Evolutionary conservation across 75 land plant species (phyloP).

Genomic region (Picea sitchensis): DNA sequence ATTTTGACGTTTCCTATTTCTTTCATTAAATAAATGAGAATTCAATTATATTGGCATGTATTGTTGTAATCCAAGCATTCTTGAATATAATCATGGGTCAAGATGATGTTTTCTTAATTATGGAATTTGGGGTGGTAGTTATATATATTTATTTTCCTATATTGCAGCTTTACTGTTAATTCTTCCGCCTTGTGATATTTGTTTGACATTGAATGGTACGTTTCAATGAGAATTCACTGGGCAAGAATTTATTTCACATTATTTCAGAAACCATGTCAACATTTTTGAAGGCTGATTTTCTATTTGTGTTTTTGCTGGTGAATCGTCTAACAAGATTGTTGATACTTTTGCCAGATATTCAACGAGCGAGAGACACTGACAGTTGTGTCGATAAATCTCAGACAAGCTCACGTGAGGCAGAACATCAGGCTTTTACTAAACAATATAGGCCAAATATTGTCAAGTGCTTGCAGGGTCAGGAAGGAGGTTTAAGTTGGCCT

Average conservation of each 20-base stretch:
- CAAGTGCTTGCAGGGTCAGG: slow-evolving; percentile 23
- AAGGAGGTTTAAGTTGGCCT: slow-evolving; percentile 25
- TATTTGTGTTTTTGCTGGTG: not conserved
- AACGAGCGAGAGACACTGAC: not conserved
- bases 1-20: too few relatives aligned
- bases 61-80: too few relatives aligned
- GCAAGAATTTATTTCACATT: not conserved
- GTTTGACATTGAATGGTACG: not conserved
- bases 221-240: not conserved
- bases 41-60: too few relatives aligned
- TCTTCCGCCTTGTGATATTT: not conserved
- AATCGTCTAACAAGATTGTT: not conserved
- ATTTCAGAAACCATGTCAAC: not conserved
- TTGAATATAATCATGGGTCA: too few relatives aligned
- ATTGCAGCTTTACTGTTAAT: not conserved
- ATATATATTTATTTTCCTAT: too few relatives aligned
- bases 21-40: too few relatives aligned
- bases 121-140: too few relatives aligned
- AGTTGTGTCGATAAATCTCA: not conserved
- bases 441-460: slow-evolving; percentile 12
- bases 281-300: not conserved
- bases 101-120: too few relatives aligned
- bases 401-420: not conserved
- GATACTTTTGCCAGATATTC: slow-evolving; percentile 2
- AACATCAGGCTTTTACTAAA: not conserved